Conservation (phyloP, 441 rosid species). For the Raphanus hybrid region DNA sequence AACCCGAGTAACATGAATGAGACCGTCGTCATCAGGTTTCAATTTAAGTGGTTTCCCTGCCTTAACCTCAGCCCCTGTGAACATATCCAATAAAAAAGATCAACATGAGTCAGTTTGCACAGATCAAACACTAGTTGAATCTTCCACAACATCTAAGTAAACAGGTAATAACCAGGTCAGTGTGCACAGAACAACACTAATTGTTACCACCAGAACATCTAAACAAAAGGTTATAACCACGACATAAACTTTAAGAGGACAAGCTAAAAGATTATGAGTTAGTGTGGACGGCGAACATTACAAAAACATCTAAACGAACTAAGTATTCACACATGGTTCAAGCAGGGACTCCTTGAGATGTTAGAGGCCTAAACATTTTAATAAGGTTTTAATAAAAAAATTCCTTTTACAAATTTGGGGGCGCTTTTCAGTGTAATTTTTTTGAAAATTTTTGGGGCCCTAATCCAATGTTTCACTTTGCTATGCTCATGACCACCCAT, state of each 20-base stretch:
- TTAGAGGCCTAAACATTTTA: too few species aligned
- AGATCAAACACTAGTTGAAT: not conserved
- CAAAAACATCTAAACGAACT: not conserved
- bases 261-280: not conserved
- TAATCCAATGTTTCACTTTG: too few species aligned
- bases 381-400: too few species aligned
- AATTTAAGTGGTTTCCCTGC: slow-evolving; percentile 70
- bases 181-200: too few species aligned
- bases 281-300: not conserved
- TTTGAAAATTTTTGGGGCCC: too few species aligned
- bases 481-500: too few species aligned
- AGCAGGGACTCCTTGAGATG: too few species aligned
- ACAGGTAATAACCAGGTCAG: too few species aligned
- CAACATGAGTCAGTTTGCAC: not conserved
- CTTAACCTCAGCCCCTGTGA: slow-evolving; percentile 77
- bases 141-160: not conserved
- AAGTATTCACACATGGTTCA: not conserved
- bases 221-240: too few species aligned
- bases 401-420: too few species aligned
- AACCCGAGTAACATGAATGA: slow-evolving; percentile 85
- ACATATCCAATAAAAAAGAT: not conserved
- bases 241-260: not conserved
- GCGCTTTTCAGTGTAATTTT: too few species aligned
- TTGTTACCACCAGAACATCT: not conserved
- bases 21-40: slow-evolving; percentile 41